phyloP scores from a whole-genome alignment of 2,329 filamentous ascomycete species.

The Aureobasidium sp. region DNA sequence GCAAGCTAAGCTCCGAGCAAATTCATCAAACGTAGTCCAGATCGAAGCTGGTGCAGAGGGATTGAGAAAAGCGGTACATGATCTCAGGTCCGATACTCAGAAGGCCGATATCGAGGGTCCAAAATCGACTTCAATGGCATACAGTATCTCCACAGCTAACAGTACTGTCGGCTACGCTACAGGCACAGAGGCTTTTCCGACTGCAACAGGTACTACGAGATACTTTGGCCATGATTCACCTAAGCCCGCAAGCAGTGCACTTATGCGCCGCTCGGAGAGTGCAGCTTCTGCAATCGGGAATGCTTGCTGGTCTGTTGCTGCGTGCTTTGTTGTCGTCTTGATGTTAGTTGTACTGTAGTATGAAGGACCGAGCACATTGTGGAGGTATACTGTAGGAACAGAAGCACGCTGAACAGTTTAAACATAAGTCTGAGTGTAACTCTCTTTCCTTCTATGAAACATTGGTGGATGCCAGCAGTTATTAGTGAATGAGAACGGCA shows the following conservation, averaged over 20 bases:
- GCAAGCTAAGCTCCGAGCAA: conserved; percentile 17
- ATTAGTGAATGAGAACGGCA: too few species aligned
- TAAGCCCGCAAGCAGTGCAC: neutral
- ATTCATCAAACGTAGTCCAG: neutral
- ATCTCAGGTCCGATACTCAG: neutral
- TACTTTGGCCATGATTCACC: too few species aligned
- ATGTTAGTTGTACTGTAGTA: neutral
- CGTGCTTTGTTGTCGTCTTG: neutral
- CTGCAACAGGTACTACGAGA: neutral
- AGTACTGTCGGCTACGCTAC: neutral
- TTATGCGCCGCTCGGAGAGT: neutral
- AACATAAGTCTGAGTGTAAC: too few species aligned
- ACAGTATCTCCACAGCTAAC: neutral
- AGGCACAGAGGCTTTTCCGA: neutral
- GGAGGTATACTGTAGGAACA: too few species aligned
- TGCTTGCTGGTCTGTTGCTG: neutral
- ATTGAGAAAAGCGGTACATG: neutral
- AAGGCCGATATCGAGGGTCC: neutral
- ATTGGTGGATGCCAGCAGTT: too few species aligned
- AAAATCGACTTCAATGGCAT: neutral
- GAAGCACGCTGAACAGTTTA: too few species aligned
- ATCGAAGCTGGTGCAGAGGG: neutral
- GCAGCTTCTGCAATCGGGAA: neutral
- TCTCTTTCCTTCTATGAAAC: too few species aligned
- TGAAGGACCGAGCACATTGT: too few species aligned